phyloP scores from a whole-genome alignment of 2,329 filamentous ascomycete genomes.

The Colletotrichum sp. region DNA sequence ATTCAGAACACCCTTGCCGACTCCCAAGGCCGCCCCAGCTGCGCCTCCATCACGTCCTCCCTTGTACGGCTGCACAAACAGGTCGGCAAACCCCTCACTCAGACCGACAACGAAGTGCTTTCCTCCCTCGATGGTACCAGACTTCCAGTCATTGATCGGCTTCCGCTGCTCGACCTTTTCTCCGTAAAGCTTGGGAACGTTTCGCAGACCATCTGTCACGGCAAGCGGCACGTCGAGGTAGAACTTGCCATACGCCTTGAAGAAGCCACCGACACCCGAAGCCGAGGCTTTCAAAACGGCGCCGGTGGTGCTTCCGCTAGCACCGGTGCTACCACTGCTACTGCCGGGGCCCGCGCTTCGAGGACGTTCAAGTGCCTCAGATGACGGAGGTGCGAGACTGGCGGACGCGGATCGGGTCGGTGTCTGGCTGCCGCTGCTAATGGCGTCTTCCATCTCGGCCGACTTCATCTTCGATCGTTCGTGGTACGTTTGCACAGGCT shows the following conservation, averaged over 20 bases:
- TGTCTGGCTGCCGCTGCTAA: not conserved
- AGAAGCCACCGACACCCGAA: constrained; percentile 37
- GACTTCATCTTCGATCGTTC: not conserved
- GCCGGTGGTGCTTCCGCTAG: not conserved
- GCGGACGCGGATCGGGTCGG: not conserved
- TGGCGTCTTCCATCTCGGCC: not conserved
- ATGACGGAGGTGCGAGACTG: not conserved
- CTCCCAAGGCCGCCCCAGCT: constrained; percentile 43
- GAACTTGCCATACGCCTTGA: constrained; percentile 41
- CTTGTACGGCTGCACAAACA: constrained; percentile 45
- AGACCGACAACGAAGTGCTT: constrained; percentile 48
- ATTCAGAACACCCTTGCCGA: constrained; percentile 44
- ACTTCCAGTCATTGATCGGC: constrained; percentile 50
- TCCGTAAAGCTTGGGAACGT: constrained; percentile 57
- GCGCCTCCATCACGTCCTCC: constrained; percentile 44
- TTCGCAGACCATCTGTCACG: constrained; percentile 57
- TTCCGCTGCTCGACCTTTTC: constrained; percentile 34
- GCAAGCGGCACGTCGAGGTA: constrained; percentile 52
- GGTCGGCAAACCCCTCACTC: constrained; percentile 46
- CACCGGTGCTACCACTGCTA: not conserved
- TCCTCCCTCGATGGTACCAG: constrained; percentile 46
- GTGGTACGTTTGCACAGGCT: constrained; percentile 20
- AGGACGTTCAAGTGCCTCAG: not conserved
- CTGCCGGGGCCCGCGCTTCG: not conserved
- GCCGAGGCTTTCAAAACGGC: constrained; percentile 16